Conservation (phyloP, 1,284 basidiomycete genomes). For the Ceratobasidium sp. region DNA sequence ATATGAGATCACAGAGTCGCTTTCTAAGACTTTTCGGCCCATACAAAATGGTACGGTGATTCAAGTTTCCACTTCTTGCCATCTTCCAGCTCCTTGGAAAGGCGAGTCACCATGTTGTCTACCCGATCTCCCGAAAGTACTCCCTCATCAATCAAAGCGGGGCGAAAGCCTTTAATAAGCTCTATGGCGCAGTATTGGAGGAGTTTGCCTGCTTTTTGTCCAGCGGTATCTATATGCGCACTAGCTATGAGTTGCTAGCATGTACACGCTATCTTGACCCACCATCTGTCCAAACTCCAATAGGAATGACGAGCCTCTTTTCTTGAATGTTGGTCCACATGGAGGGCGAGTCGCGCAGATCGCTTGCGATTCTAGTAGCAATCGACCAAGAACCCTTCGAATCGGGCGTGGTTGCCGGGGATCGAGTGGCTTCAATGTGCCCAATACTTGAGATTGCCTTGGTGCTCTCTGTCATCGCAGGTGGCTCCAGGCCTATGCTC, state of each 20-base stretch:
- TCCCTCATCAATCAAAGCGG: conserved; percentile 2
- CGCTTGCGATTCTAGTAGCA: conserved; percentile 13
- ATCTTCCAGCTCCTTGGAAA: conserved; percentile 14
- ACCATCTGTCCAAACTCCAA: conserved; percentile 30
- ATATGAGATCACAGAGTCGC: not conserved
- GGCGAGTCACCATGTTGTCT: not conserved
- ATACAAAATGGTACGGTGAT: conserved; percentile 25
- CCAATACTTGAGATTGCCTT: conserved; percentile 13
- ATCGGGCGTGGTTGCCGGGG: not conserved
- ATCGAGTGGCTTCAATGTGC: not conserved
- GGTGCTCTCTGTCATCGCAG: conserved; percentile 13
- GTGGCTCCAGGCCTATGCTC: not conserved
- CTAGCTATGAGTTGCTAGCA: not conserved
- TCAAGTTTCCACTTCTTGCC: conserved; percentile 21
- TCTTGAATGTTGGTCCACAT: conserved; percentile 31
- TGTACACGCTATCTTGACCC: not conserved
- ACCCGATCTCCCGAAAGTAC: conserved; percentile 11
- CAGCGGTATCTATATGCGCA: not conserved
- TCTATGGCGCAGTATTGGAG: conserved; percentile 19
- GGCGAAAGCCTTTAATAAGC: conserved; percentile 16
- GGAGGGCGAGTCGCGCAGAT: conserved; percentile 3
- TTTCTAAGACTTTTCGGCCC: conserved; percentile 5
- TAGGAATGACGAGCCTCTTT: conserved; percentile 9
- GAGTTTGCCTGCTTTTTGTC: conserved; percentile 16
- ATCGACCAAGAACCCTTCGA: conserved; percentile 9